Evolutionary conservation across 805 yeast genomes (phyloP).

Genomic region (Wickerhamiella lipophila): DNA sequence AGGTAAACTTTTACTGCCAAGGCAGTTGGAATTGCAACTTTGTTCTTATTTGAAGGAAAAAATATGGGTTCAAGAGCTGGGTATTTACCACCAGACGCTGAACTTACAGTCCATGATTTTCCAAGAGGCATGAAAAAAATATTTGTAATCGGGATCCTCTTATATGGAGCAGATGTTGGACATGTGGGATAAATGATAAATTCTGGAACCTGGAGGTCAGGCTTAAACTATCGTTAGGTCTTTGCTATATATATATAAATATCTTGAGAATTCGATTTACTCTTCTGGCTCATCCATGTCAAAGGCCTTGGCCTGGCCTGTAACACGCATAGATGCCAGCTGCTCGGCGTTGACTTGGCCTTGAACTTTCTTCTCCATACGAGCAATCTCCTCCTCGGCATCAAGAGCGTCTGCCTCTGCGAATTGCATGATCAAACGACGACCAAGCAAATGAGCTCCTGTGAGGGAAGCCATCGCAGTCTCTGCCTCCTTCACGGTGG

Average conservation of each 20-base stretch:
- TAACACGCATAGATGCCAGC: constrained; percentile 51
- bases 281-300: constrained; percentile 40
- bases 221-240: too few relatives aligned
- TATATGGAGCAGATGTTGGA: not conserved
- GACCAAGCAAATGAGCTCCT: constrained; percentile 93
- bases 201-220: too few relatives aligned
- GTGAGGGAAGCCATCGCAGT: constrained; percentile 84
- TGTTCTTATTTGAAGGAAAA: constrained; percentile 24
- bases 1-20: constrained; percentile 30
- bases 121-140: constrained; percentile 9
- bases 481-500: constrained; percentile 80
- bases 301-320: constrained; percentile 53
- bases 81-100: constrained; percentile 29
- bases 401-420: constrained; percentile 73
- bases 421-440: constrained; percentile 84
- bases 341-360: constrained; percentile 66
- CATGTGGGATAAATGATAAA: too few relatives aligned
- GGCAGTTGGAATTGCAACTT: constrained; percentile 29
- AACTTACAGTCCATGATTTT: constrained; percentile 24
- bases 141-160: constrained; percentile 4
- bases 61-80: constrained; percentile 30
- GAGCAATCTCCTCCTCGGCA: constrained; percentile 81
- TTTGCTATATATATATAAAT: not conserved
- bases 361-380: constrained; percentile 76
- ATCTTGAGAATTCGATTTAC: not conserved